Evolutionary conservation across 2,329 filamentous ascomycete genomes (phyloP), one percentile per base, ranked within the genome.

Genomic region (Fonsecaea pedrosoi): DNA sequence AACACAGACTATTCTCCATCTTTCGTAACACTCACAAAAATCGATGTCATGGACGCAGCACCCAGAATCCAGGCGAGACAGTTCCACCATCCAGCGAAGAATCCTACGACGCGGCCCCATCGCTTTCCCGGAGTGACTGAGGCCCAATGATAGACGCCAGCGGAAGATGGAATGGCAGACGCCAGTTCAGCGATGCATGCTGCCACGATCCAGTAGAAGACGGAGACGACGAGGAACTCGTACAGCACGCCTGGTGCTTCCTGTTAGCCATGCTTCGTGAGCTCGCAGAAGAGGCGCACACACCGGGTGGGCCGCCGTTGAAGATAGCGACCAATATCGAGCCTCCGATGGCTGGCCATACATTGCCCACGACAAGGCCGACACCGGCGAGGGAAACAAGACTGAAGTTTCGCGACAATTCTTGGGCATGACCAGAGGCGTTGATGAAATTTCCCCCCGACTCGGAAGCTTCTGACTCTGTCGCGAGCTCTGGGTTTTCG

Each of bases 351-450:
- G 70, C 70, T 8, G 66, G 83, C 87, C 87, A 90, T 18, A 87
- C 87, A 72, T 89, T 89, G 75, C 88, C 87, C 32, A 87, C 85
- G 0, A 86, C 88, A 57, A 89, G 77, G 0, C 85, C 87, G 56
- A 87, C 81, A 25, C 85, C 86, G 59, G 86, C 86, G 53, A 89
- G 83, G 60, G 83, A 85, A 53, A 88, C 70, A 7, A 89, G 77
- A 45, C 85, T 83, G 75, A 89, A 90, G 72, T 90, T 87, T 18
- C 88, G 82, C 65, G 85, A 82, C 53, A 90, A 77, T 74, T 90
- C 87, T 75, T 90, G 87, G 67, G 79, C 80, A 75, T 90, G 87
- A 4, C 88, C 87, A 1, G 87, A 87, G 0, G 86, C 86, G 73
- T 90, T 90, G 74, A 90, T 75, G 21, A 70, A 38, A 30, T 57